Conservation (phyloP, 2,329 filamentous ascomycete genomes). For the Penicillium italicum region DNA sequence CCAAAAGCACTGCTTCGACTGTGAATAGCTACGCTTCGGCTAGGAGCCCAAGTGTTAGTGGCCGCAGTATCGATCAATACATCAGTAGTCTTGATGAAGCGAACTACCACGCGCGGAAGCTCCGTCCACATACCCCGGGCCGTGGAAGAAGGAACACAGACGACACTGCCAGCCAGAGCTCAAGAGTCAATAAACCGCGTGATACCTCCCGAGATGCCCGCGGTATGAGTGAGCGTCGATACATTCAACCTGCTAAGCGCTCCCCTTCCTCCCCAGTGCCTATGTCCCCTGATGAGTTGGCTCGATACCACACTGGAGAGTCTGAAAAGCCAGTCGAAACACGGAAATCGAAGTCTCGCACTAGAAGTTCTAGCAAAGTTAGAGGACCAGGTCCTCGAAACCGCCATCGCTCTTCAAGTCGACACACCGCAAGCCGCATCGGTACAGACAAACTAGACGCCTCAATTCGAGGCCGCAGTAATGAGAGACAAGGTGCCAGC, state of each 20-base stretch:
- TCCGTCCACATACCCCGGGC: constrained; percentile 46
- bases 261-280: constrained; percentile 90
- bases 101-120: constrained; percentile 57
- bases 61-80: constrained; percentile 73
- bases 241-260: constrained; percentile 72
- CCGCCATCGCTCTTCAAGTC: constrained; percentile 42
- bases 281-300: constrained; percentile 85
- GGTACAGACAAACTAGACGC: constrained; percentile 27
- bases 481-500: constrained; percentile 56
- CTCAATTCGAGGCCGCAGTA: constrained; percentile 57
- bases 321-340: constrained; percentile 46
- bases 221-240: constrained; percentile 62
- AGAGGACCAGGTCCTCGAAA: constrained; percentile 40
- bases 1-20: constrained; percentile 37
- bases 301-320: constrained; percentile 42
- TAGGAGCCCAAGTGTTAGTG: constrained; percentile 57
- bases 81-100: constrained; percentile 82
- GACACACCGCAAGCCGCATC: constrained; percentile 39
- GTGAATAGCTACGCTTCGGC: constrained; percentile 48
- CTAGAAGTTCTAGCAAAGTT: constrained; percentile 51
- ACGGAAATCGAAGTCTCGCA: constrained; percentile 32
- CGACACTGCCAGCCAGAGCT: constrained; percentile 46
- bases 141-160: constrained; percentile 50
- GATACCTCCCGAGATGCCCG: constrained; percentile 65
- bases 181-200: constrained; percentile 51